Evolutionary conservation across 2,329 filamentous ascomycete species (phyloP).

Genomic region (Ascochyta fabae): DNA sequence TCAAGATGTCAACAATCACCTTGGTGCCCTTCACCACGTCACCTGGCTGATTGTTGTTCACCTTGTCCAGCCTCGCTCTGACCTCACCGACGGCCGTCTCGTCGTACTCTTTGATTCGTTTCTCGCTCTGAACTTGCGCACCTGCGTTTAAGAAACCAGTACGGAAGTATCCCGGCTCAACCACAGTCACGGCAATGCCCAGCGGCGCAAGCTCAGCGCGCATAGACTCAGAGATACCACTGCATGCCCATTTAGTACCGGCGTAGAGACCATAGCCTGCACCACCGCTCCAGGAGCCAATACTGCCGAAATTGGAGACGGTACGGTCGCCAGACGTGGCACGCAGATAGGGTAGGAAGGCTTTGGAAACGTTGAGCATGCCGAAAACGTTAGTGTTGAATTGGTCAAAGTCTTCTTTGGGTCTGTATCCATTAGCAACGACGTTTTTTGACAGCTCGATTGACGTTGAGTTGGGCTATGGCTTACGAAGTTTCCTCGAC

Average conservation of each 20-base stretch:
- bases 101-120: constrained; percentile 39
- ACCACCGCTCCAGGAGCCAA: constrained; percentile 51
- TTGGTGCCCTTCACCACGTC: constrained; percentile 62
- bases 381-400: constrained; percentile 65
- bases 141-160: constrained; percentile 54
- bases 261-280: constrained; percentile 54
- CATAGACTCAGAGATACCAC: constrained; percentile 53
- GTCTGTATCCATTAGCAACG: constrained; percentile 38
- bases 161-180: constrained; percentile 60
- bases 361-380: constrained; percentile 56
- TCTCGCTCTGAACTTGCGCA: constrained; percentile 24
- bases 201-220: constrained; percentile 54
- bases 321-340: constrained; percentile 48
- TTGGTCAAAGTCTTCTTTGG: constrained; percentile 49
- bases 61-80: constrained; percentile 41
- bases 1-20: constrained; percentile 64
- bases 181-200: constrained; percentile 53
- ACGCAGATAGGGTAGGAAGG: constrained; percentile 58
- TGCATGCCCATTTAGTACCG: constrained; percentile 56
- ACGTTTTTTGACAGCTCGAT: neutral
- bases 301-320: constrained; percentile 57
- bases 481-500: constrained; percentile 54
- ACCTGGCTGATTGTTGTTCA: constrained; percentile 60
- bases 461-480: constrained; percentile 17
- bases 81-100: constrained; percentile 44